Base-by-base conservation (phyloP, 345 rosid genomes). In the Citrus inodora region DNA sequence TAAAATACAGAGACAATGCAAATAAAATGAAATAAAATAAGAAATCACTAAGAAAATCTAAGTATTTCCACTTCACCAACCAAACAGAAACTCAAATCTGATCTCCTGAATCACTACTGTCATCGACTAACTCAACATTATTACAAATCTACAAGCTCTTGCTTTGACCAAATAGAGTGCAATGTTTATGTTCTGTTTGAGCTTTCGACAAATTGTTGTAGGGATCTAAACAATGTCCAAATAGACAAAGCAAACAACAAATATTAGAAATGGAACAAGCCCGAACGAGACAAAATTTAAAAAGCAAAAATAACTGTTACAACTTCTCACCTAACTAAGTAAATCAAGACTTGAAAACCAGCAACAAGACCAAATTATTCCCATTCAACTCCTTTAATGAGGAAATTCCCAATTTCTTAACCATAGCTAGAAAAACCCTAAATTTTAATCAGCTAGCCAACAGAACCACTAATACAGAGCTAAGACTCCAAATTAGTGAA, bases 171-270 rank as follows among this genome's bases (percentile, higher is more conserved):
- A 78, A 83, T 62, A 62, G 71, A 48, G 74, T 42, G 82, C 77
- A 82, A 78, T 75, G 71, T 62, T 78, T 62, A 73, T 63, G 87
- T 79, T 82, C 85, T 78, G 80, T 80, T 82, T 78, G 79, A 82
- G 84, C 87, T 83, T 81, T 76, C 84, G 73, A 82, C 80, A 85
- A 76, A 74, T 83, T 82, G 85, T 70, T 70, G 86, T 77, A 75
- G 79, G 82, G 83, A 87, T 85, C 92, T 81, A 84, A 79, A 75
- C 78, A 86, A 67, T 8, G 69, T 66, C 72, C 80, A 76, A 80
- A 80, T 74, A 68, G 66, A 82, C 37, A 83, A 85, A 85, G 55
- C 59, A 71, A 76, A 80, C 70, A 78, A 62, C 74, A 80, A 76
- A 46, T 35, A 79, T 81, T 38, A 83, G 83, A 72, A 32, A 53